Evolutionary conservation across 2,329 filamentous ascomycete genomes (phyloP).

Genomic region (Emydomyces testavorans): DNA sequence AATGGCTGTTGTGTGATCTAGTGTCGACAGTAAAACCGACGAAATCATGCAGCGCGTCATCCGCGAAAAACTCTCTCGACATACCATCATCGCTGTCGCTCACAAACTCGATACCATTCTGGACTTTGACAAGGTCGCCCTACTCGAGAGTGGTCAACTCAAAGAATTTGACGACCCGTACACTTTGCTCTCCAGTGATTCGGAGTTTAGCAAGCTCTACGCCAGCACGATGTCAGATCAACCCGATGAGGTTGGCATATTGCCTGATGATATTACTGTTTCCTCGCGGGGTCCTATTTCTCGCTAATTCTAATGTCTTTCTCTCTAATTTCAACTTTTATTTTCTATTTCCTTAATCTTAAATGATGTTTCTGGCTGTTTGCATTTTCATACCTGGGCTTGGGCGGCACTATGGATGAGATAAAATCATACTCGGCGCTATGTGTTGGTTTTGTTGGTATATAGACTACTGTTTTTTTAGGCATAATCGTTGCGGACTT

Average conservation of each 20-base stretch:
- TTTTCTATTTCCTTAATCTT: background rate
- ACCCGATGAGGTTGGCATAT: slow-evolving; percentile 12
- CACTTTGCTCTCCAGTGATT: slow-evolving; percentile 23
- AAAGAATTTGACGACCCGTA: slow-evolving; percentile 30
- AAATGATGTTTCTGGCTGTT: background rate
- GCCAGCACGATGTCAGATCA: slow-evolving; percentile 17
- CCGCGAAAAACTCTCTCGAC: slow-evolving; percentile 41
- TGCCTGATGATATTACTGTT: slow-evolving; percentile 13
- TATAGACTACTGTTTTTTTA: no score
- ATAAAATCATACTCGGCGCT: background rate
- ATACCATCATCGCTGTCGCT: slow-evolving; percentile 50
- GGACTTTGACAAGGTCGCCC: slow-evolving; percentile 30
- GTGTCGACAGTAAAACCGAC: slow-evolving; percentile 49
- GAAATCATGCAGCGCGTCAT: slow-evolving; percentile 47
- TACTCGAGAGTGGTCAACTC: slow-evolving; percentile 28
- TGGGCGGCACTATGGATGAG: background rate
- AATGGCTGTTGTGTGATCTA: slow-evolving; percentile 18
- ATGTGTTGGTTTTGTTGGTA: background rate
- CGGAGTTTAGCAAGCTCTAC: slow-evolving; percentile 30
- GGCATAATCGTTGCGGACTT: no score
- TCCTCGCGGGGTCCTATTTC: slow-evolving; percentile 5
- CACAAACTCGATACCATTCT: slow-evolving; percentile 43
- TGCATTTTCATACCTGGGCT: background rate
- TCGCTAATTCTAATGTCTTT: background rate
- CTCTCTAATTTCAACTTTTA: background rate